Evolutionary conservation across 2,329 filamentous ascomycete genomes (phyloP).

Genomic region (Zymoseptoria passerinii): DNA sequence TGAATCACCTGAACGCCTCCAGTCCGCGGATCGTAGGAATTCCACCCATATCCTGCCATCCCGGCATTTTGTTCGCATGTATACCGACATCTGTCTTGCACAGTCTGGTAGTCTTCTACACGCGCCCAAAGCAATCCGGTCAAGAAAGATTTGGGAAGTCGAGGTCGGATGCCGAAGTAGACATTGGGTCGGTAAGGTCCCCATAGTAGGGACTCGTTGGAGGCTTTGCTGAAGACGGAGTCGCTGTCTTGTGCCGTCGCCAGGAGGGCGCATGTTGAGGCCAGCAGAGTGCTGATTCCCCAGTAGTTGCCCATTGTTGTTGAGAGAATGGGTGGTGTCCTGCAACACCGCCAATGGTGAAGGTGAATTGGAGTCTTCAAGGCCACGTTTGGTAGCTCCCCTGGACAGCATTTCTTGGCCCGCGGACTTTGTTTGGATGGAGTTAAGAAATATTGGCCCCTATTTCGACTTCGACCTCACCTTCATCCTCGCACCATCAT

Average conservation of each 20-base stretch:
- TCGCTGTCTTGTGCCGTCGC: constrained; percentile 13
- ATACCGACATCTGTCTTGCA: constrained; percentile 75
- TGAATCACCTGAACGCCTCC: constrained; percentile 87
- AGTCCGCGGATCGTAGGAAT: constrained; percentile 83
- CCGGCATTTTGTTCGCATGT: constrained; percentile 94
- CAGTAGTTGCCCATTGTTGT: constrained; percentile 19
- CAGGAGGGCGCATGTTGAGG: constrained; percentile 16
- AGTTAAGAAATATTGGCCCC: not conserved
- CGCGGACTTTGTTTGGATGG: not conserved
- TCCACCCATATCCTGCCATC: constrained; percentile 95
- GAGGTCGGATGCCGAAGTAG: constrained; percentile 83
- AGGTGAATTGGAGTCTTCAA: not conserved
- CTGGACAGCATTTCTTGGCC: not conserved
- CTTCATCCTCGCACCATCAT: not conserved
- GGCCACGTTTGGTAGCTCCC: constrained; percentile 5
- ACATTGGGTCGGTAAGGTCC: constrained; percentile 89
- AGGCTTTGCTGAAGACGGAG: constrained; percentile 36
- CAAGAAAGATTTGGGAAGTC: constrained; percentile 71
- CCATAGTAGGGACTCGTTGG: constrained; percentile 86
- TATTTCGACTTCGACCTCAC: not conserved
- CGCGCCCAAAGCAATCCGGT: constrained; percentile 83
- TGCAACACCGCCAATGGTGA: constrained; percentile 1
- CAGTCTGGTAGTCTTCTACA: constrained; percentile 66
- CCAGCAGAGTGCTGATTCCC: constrained; percentile 17
- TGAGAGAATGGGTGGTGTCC: not conserved